Conservation (phyloP, 176 grass and related monocot genomes). For the Oryza meridionalis region DNA sequence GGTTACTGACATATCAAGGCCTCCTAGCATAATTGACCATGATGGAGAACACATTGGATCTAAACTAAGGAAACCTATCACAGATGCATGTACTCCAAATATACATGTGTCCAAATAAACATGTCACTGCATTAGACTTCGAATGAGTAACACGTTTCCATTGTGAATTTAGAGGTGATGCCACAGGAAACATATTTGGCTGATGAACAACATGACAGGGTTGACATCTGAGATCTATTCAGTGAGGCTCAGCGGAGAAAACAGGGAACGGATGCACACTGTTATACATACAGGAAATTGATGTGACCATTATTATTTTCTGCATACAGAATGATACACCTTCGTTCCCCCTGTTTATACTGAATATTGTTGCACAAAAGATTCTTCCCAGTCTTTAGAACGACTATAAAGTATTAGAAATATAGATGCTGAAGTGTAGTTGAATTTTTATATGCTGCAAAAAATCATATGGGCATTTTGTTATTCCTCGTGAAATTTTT, state of each 20-base stretch:
- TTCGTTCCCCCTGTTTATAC: not conserved
- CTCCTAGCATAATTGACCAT: no score
- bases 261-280: not conserved
- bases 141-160: no score
- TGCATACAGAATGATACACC: not conserved
- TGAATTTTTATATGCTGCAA: not conserved
- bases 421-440: not conserved
- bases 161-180: not conserved
- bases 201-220: not conserved
- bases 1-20: no score
- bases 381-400: not conserved
- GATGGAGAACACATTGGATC: no score
- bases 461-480: not conserved
- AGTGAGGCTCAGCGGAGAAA: slow-evolving; percentile 34
- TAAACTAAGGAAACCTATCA: no score
- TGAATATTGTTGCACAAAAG: not conserved
- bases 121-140: no score
- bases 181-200: slow-evolving; percentile 16
- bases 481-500: slow-evolving; percentile 11
- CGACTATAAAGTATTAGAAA: not conserved
- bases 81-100: no score
- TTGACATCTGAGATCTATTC: slow-evolving; percentile 42
- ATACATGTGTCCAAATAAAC: no score
- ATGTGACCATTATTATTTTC: not conserved
- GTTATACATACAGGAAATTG: not conserved